Conservation (phyloP, 2,329 filamentous ascomycete genomes). For the Chrysoporthe puriensis region DNA sequence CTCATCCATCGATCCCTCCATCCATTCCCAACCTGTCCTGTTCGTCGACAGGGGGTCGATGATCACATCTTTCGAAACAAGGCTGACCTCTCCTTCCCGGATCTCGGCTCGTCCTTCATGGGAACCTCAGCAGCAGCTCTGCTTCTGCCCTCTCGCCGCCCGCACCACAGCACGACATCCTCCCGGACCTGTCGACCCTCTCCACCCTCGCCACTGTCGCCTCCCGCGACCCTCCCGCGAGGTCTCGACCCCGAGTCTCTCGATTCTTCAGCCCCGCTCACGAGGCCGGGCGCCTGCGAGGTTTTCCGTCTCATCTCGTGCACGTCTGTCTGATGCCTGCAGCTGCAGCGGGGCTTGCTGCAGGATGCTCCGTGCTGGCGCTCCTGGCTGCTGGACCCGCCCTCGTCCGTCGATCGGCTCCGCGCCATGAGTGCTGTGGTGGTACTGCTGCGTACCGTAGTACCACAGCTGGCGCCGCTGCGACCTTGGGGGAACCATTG, state of each 20-base stretch:
- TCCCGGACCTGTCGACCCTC: not conserved
- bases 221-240: not conserved
- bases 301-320: slow-evolving; percentile 17
- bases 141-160: not conserved
- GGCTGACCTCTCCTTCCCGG: not conserved
- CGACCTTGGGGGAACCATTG: not conserved
- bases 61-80: not conserved
- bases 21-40: not conserved
- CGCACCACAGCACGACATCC: not conserved
- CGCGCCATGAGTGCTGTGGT: not conserved
- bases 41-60: not conserved
- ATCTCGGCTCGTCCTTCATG: not conserved
- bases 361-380: slow-evolving; percentile 13
- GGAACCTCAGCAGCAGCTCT: not conserved
- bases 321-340: slow-evolving; percentile 9
- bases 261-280: not conserved
- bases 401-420: slow-evolving; percentile 2
- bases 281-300: not conserved
- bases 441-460: not conserved
- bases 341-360: slow-evolving; percentile 19
- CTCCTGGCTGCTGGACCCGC: slow-evolving; percentile 8
- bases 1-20: too few species aligned
- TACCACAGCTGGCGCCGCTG: not conserved
- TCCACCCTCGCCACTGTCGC: not conserved
- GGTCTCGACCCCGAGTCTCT: not conserved